Evolutionary conservation across 768 basidiomycete genomes (phyloP), one percentile per base, ranked within the genome.

Genomic region (Rhizopogon salebrosus): DNA sequence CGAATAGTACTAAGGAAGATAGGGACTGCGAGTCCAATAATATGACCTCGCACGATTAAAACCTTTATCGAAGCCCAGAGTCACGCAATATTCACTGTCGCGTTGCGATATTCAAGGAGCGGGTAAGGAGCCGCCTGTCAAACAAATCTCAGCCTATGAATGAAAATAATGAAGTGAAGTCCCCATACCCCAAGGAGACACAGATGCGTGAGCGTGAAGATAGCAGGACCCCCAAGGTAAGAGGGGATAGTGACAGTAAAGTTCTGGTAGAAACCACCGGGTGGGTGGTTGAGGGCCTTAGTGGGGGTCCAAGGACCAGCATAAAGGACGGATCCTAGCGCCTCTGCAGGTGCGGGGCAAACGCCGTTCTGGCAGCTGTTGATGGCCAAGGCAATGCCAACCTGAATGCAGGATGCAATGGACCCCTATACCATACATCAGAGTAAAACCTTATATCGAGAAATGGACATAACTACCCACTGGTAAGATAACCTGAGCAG

Each of bases 381-480:
- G 5, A 67, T 56, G 3, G 62, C 57, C 9, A 67, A 65, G 14
- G 67, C 67, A 16, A 67, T 69, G 35, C 67, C 66, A n/a, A 68
- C 63, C 42, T 68, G 64, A 43, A 55, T 57, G 43, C 60, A 60
- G 6, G 41, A 42, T 13, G 36, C 51, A 1, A 60, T 26, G 20
- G 65, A 67, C 26, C 0, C 18, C 66, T 69, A n/a, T 6, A 51
- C 5, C 14, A 24, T 13, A 1, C 14, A 22, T 9, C 7, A 5
- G 29, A 13, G 14, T 48, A 13, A 36, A 29, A 35, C 24, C 20
- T 26, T 4, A 27, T 16, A 22, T n/a, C 10, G 8, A 46, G 14
- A 16, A 3, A 27, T 18, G 26, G 16, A 41, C 3, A 14, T 11
- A 24, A 20, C 38, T 5, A 27, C 65, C 49, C 40, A 68, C 66